Percentiles rank a stretch among this genome's conserved stretches.
Evolutionary conservation across 148 eudicot genomes (phyloP).

Genomic region (Chenopodium suecicum): DNA sequence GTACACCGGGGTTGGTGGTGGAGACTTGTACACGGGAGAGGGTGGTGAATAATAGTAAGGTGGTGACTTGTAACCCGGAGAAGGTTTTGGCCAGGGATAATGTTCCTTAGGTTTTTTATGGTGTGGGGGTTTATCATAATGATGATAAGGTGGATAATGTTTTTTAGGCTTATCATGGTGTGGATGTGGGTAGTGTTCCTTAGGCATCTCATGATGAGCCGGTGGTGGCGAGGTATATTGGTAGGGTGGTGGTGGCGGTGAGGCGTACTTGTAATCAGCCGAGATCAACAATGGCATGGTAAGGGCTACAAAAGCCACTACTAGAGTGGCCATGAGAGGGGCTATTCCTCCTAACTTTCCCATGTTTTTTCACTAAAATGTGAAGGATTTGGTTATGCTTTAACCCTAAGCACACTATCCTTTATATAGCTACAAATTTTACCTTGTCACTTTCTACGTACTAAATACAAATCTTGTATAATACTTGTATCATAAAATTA

Average conservation of each 20-base stretch:
- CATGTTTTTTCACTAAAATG: constrained; percentile 9
- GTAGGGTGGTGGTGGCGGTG: constrained; percentile 35
- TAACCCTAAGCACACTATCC: background rate
- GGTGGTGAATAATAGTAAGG: constrained; percentile 16
- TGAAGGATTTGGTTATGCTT: constrained; percentile 15
- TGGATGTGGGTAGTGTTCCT: constrained; percentile 22
- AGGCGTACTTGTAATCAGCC: constrained; percentile 40
- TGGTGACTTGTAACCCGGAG: constrained; percentile 17
- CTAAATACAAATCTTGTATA: background rate
- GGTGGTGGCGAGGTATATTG: constrained; percentile 12
- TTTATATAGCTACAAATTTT: constrained; percentile 22
- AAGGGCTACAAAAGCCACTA: constrained; percentile 40
- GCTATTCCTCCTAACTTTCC: constrained; percentile 30
- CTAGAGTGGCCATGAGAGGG: constrained; percentile 38
- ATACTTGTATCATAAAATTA: background rate
- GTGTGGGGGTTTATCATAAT: constrained; percentile 1
- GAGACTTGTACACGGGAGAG: constrained; percentile 7
- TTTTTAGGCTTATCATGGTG: constrained; percentile 12
- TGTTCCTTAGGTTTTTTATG: constrained; percentile 21
- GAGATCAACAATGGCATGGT: constrained; percentile 34
- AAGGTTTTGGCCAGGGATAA: constrained; percentile 15
- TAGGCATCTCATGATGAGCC: background rate
- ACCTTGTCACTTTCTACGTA: constrained; percentile 4
- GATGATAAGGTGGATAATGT: constrained; percentile 14
- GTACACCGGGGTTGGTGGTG: constrained; percentile 20